Base-by-base conservation (phyloP, 208 protist genomes). In the Phytomonas serpens region DNA sequence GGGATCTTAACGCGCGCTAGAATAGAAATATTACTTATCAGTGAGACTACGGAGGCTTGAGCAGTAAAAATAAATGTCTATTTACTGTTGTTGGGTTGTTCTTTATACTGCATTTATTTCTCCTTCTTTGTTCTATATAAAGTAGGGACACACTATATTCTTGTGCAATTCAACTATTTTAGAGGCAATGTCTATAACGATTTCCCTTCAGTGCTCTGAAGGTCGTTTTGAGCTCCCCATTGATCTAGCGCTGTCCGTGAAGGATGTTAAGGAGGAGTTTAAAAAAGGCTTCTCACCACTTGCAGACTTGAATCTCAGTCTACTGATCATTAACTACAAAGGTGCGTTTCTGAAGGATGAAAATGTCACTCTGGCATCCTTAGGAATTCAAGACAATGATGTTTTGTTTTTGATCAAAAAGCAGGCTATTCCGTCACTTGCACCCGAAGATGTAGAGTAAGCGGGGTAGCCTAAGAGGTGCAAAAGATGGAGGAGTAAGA, bases 181-280 rank as follows among this genome's bases (percentile, higher is more conserved):
- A 64, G 14, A 37, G 0, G 27, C 63, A 64, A 68, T 76, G 33
- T 34, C 51, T 40, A 57, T 89, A 36, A 68, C 67, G 0, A 69
- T 93, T 29, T 84, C 77, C 0, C 61, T 93, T 10, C 87, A 93
- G 72, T 86, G 80, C 67, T 87, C 78, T 31, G 78, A 81, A 73
- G 87, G 87, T 30, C 84, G 87, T 36, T 87, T 90, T 66, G 77
- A 78, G 29, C 62, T 81, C 36, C 11, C 42, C 29, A 71, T 90
- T n/a, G 73, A 86, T 63, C 23, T 65, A 14, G 67, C 64, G 30
- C 61, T 80, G 11, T 84, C 75, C 19, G 23, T 93, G 40, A 76
- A 65, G 47, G 81, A 86, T 16, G 40, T 77, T 10, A 83, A 90
- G 69, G 66, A 68, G 11, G 32, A 68, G 23, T 86, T 93, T 70